phyloP scores from a whole-genome alignment of 805 yeast species.

The Candida maris region DNA sequence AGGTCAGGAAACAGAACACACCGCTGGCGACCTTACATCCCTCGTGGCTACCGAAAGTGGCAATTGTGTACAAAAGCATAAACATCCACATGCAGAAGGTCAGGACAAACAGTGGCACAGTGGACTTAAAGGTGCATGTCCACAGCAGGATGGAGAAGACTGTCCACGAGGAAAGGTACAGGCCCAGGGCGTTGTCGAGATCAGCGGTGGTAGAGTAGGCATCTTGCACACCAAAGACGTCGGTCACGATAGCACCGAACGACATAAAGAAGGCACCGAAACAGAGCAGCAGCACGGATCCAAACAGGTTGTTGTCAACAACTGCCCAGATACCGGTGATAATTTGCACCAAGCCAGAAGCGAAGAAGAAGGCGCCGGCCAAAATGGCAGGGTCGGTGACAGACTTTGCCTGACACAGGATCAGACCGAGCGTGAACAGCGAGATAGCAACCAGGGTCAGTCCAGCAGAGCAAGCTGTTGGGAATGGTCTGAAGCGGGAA shows the following conservation, averaged over 20 bases:
- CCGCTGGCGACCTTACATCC: constrained; percentile 39
- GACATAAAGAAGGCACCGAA: constrained; percentile 50
- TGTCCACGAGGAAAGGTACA: constrained; percentile 46
- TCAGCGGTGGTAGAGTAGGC: constrained; percentile 36
- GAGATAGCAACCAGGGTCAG: constrained; percentile 42
- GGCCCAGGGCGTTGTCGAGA: constrained; percentile 41
- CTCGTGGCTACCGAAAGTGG: constrained; percentile 34
- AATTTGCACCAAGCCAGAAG: constrained; percentile 47
- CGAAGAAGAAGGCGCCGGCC: constrained; percentile 41
- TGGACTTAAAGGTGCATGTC: constrained; percentile 41
- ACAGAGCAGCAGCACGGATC: constrained; percentile 43
- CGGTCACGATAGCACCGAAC: constrained; percentile 42
- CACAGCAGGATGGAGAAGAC: constrained; percentile 43
- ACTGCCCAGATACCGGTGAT: constrained; percentile 52
- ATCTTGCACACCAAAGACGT: constrained; percentile 39
- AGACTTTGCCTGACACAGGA: constrained; percentile 41
- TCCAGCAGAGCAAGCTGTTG: constrained; percentile 50
- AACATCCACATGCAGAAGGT: constrained; percentile 41
- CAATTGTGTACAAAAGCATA: constrained; percentile 39
- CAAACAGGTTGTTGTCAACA: constrained; percentile 46
- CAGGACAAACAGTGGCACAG: constrained; percentile 35
- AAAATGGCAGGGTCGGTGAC: constrained; percentile 40
- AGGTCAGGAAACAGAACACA: constrained; percentile 38
- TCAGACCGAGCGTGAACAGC: constrained; percentile 45
- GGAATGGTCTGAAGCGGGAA: constrained; percentile 37